Conservation (phyloP, 2,329 filamentous ascomycete species). For the Dactylellina haptotyla region DNA sequence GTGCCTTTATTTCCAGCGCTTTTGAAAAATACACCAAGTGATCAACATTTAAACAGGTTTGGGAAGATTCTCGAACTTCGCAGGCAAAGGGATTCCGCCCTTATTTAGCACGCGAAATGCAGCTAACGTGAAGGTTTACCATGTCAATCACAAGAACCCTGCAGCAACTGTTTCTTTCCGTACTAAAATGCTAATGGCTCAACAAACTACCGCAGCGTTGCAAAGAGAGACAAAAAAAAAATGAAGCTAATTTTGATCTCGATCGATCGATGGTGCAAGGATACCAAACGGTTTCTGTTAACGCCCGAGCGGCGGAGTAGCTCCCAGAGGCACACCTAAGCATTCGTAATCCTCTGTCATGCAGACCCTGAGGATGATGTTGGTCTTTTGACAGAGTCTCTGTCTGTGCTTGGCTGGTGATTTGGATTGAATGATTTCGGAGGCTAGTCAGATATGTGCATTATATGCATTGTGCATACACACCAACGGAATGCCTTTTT, state of each 20-base stretch:
- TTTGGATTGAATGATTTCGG: no score
- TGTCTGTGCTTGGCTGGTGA: no score
- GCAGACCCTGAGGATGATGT: not conserved
- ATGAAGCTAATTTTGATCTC: no score
- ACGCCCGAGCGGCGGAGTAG: slow-evolving; percentile 14
- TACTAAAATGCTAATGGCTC: not conserved
- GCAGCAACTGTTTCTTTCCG: slow-evolving; percentile 15
- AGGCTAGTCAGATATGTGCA: no score
- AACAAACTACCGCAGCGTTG: slow-evolving; percentile 7
- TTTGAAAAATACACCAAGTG: not conserved
- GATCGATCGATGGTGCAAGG: slow-evolving; percentile 16
- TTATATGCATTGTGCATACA: slow-evolving; percentile 1
- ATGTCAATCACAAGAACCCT: slow-evolving; percentile 7
- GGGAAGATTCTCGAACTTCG: slow-evolving; percentile 34
- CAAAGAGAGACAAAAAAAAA: slow-evolving; percentile 3
- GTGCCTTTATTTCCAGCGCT: slow-evolving; percentile 15
- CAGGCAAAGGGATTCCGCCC: not conserved
- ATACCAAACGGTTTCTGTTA: slow-evolving; percentile 9
- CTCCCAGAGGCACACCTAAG: slow-evolving; percentile 1
- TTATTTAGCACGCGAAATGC: not conserved
- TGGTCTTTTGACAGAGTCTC: not conserved
- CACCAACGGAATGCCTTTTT: not conserved
- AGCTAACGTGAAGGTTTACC: not conserved
- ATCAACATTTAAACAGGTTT: slow-evolving; percentile 18
- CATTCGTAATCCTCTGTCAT: slow-evolving; percentile 37